Conservation (phyloP, 208 protist species). For the Trypanosomatidae sp. region DNA sequence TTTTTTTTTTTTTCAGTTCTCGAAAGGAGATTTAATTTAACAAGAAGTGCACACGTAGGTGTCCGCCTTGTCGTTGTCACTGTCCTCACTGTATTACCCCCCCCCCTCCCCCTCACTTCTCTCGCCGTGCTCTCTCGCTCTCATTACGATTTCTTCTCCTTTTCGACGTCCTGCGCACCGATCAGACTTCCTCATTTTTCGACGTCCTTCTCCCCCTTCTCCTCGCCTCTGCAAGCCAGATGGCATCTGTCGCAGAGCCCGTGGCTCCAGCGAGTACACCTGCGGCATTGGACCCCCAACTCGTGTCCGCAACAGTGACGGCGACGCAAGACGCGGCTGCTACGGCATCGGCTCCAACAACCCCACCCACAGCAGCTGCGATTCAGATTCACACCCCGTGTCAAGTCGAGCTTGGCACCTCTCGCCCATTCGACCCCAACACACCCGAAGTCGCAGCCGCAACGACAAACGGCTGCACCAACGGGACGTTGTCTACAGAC, state of each 20-base stretch:
- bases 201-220: neutral
- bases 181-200: neutral
- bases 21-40: neutral
- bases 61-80: neutral
- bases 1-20: neutral
- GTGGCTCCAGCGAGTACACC: neutral
- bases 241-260: neutral
- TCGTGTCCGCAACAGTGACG: neutral
- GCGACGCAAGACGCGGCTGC: neutral
- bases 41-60: neutral
- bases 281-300: neutral
- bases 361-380: neutral
- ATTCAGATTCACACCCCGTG: constrained; percentile 19
- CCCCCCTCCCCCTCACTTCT: neutral
- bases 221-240: neutral
- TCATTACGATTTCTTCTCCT: neutral
- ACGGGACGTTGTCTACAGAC: neutral
- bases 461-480: neutral
- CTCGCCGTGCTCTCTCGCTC: neutral
- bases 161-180: neutral
- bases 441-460: neutral
- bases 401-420: constrained; percentile 10
- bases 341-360: too few species aligned
- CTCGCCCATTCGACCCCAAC: neutral
- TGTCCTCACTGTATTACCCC: neutral